phyloP scores from a whole-genome alignment of 2,329 filamentous ascomycete genomes.

The Lecanicillium sp. region DNA sequence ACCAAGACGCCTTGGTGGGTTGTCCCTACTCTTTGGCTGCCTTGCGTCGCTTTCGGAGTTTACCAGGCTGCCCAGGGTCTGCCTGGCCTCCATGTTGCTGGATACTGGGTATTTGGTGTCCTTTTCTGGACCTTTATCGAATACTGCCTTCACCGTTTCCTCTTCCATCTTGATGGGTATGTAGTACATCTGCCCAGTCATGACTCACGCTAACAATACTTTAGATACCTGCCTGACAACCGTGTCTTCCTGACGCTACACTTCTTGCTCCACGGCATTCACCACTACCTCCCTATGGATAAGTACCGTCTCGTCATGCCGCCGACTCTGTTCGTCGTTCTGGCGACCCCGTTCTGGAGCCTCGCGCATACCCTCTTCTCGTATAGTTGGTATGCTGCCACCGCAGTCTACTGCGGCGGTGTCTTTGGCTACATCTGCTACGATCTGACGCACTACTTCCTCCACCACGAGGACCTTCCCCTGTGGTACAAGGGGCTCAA shows the following conservation, averaged over 20 bases:
- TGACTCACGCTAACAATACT: slow-evolving; percentile 23
- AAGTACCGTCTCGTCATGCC: slow-evolving; percentile 97
- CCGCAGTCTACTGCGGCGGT: slow-evolving; percentile 77
- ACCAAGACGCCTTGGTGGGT: slow-evolving; percentile 94
- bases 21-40: slow-evolving; percentile 78
- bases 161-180: slow-evolving; percentile 92
- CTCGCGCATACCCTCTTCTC: slow-evolving; percentile 76
- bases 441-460: slow-evolving; percentile 96
- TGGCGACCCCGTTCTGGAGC: slow-evolving; percentile 89
- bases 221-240: slow-evolving; percentile 83
- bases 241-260: slow-evolving; percentile 78
- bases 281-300: slow-evolving; percentile 99
- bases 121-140: slow-evolving; percentile 85
- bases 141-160: slow-evolving; percentile 79
- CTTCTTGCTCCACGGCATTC: slow-evolving; percentile 92
- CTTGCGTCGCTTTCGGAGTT: slow-evolving; percentile 68
- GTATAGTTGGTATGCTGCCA: slow-evolving; percentile 78
- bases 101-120: slow-evolving; percentile 66
- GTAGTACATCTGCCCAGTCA: slow-evolving; percentile 27
- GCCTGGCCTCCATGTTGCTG: slow-evolving; percentile 38
- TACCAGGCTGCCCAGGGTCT: slow-evolving; percentile 59
- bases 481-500: slow-evolving; percentile 87
- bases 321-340: slow-evolving; percentile 73
- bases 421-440: slow-evolving; percentile 96
- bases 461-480: slow-evolving; percentile 90